Base-by-base conservation (phyloP, 1,284 basidiomycete genomes). In the Xanthoconium separans region DNA sequence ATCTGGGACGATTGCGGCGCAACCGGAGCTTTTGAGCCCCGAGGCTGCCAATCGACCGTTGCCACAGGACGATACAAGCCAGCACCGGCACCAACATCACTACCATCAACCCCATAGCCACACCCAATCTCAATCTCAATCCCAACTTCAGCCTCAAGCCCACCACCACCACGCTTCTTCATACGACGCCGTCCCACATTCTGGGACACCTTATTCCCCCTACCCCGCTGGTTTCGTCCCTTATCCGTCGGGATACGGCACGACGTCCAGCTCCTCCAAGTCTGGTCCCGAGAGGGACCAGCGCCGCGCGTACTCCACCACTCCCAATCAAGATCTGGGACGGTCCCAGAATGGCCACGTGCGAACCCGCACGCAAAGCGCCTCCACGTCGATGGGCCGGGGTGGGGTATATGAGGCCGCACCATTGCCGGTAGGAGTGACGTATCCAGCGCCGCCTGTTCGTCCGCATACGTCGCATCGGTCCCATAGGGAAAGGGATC, bases 71-170 rank as follows among this genome's bases (percentile, higher is more conserved):
- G 62, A 64, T 45, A 47, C 51, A 9, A 58, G 50, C 27, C 58
- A 60, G 51, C 47, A 56, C 20, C 59, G 59, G 37, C 59, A 61
- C 24, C 31, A 45, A 4, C 44, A 55, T 0, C 27, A 27, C 1
- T 20, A 27, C 0, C 50, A 34, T 4, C 53, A 12, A 4, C 31
- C 30, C 9, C 24, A 15, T 20, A 41, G 31, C 12, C 55, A 44
- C 20, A 18, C 39, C 13, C 41, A 33, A 9, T 27, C 49, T 2
- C 50, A 53, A 5, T 22, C 51, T 1, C 60, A 49, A 43, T 56
- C 53, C 78, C 82, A 58, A 54, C 73, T 76, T 47, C 73, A 34
- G 3, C 27, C 37, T 0, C 22, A 22, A 15, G n/a, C 50, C 12
- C 54, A 42, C 8, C 47, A 50, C 15, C 30, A 42, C 15, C 30